Evolutionary conservation across 2,329 filamentous ascomycete genomes (phyloP).

Genomic region (Colletotrichum sp.): DNA sequence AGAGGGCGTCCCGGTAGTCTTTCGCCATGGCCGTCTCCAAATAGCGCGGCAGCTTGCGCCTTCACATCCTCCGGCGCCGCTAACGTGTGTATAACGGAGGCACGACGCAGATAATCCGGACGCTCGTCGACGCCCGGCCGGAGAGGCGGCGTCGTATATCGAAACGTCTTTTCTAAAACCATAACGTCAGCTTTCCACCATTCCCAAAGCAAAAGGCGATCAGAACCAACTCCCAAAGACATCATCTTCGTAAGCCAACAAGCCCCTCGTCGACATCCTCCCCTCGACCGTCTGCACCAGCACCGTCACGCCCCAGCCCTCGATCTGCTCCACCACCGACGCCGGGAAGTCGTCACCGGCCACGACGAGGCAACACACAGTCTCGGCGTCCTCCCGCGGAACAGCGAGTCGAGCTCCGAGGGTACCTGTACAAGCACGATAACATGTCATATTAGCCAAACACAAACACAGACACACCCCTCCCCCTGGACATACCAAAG

Average conservation of each 20-base stretch:
- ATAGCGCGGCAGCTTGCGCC: not conserved
- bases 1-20: not conserved
- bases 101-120: not conserved
- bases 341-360: not conserved
- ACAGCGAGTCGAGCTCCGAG: conserved; percentile 14
- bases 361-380: not conserved
- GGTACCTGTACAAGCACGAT: not conserved
- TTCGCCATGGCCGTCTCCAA: accelerated
- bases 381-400: not conserved
- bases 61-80: not conserved
- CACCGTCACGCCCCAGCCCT: not conserved
- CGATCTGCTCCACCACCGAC: not conserved
- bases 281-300: not conserved
- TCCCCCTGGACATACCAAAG: not conserved
- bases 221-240: not conserved
- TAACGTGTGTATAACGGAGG: not conserved
- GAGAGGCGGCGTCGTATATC: not conserved
- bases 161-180: not conserved
- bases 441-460: not conserved
- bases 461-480: not conserved
- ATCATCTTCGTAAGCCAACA: not conserved
- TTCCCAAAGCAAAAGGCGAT: not conserved
- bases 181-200: not conserved
- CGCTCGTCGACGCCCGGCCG: not conserved
- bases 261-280: not conserved